These are phyloP conservation scores for Pinus albicaulis DNA, from an alignment of 75 land plant genomes.

Conservation along the genomic window DNA sequence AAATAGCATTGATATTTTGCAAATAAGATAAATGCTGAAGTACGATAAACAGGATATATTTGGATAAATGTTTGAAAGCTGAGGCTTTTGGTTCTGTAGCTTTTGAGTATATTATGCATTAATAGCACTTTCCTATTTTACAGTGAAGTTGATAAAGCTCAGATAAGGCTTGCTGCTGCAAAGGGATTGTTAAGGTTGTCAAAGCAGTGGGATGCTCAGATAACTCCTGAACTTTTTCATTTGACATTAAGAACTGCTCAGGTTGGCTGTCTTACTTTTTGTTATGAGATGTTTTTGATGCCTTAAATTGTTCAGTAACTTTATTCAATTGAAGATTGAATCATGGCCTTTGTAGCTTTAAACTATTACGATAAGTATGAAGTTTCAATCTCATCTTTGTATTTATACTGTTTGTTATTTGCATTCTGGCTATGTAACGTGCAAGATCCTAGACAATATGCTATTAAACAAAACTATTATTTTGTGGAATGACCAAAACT, in stretches of 20 bases:
- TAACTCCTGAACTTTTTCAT: slow-evolving; percentile 65
- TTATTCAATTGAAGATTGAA: neutral
- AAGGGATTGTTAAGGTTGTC: slow-evolving; percentile 84
- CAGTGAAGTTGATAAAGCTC: slow-evolving; percentile 88
- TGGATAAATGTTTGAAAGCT: neutral
- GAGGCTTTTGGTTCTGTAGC: slow-evolving; percentile 1
- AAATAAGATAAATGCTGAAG: too few species aligned
- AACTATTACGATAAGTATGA: neutral
- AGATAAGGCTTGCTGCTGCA: slow-evolving; percentile 85
- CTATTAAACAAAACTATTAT: neutral
- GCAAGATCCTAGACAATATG: neutral
- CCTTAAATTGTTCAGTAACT: neutral
- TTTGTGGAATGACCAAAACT: neutral
- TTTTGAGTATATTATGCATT: neutral
- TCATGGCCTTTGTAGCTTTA: neutral
- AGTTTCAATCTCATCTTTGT: neutral
- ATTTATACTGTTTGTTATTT: neutral
- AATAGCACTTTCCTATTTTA: slow-evolving; percentile 10
- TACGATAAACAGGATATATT: too few species aligned
- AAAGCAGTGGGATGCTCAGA: slow-evolving; percentile 76
- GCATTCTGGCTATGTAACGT: too few species aligned
- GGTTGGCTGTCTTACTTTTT: slow-evolving; percentile 31
- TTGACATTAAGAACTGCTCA: slow-evolving; percentile 61
- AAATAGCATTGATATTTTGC: neutral
- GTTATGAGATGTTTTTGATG: neutral